These are phyloP conservation scores for Nannochloropsis salina DNA, from an alignment of 108 stramenopile species.

Conservation along the genomic window DNA sequence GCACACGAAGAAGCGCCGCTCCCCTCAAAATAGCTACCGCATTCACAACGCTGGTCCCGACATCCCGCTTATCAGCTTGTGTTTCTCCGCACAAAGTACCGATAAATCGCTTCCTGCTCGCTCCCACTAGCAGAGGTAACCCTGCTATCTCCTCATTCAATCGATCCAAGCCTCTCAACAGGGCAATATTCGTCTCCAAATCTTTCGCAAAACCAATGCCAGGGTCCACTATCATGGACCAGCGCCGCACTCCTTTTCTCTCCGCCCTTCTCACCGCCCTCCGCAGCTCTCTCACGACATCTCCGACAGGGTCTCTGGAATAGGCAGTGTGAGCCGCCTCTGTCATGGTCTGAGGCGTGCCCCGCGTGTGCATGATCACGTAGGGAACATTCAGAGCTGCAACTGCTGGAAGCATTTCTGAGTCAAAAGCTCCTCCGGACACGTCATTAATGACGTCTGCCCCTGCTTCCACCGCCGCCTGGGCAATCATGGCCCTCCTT, in stretches of 20 bases:
- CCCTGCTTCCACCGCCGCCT: constrained; percentile 75
- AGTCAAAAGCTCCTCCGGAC: constrained; percentile 79
- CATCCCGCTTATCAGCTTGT: constrained; percentile 66
- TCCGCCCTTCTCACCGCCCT: constrained; percentile 64
- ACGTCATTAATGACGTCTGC: constrained; percentile 94
- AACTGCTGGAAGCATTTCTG: constrained; percentile 73
- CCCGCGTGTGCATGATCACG: constrained; percentile 91
- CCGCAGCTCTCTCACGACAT: constrained; percentile 61
- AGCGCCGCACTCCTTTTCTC: constrained; percentile 66
- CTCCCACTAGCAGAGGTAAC: constrained; percentile 74
- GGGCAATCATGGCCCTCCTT: constrained; percentile 72
- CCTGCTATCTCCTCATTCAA: constrained; percentile 44
- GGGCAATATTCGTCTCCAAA: constrained; percentile 62
- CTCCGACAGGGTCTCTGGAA: constrained; percentile 62
- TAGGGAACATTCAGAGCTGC: constrained; percentile 70
- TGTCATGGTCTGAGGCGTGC: constrained; percentile 84
- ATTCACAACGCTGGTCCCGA: constrained; percentile 71
- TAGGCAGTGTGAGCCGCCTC: constrained; percentile 57
- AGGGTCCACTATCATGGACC: constrained; percentile 82
- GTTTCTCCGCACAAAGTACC: constrained; percentile 54
- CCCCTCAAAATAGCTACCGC: constrained; percentile 53
- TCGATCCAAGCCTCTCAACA: constrained; percentile 60
- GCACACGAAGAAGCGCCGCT: constrained; percentile 79
- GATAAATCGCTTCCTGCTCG: constrained; percentile 88
- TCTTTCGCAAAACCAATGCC: constrained; percentile 95